Percentiles rank a stretch among this genome's conserved stretches.
phyloP scores from a whole-genome alignment of 2,329 filamentous ascomycete genomes.

The Pochonia chlamydosporia region DNA sequence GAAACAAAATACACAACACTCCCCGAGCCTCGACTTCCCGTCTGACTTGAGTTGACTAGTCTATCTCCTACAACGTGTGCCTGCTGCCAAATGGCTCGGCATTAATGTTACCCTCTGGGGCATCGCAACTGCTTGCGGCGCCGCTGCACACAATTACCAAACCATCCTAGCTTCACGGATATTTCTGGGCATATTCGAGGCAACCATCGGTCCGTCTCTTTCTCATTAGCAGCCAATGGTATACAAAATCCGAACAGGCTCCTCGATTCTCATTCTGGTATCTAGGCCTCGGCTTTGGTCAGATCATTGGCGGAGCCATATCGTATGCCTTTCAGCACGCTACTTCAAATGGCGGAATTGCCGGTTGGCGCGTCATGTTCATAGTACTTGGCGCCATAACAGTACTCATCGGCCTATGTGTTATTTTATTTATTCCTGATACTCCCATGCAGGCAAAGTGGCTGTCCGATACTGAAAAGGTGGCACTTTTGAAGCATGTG shows the following conservation, averaged over 20 bases:
- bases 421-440: slow-evolving; percentile 28
- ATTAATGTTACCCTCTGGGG: slow-evolving; percentile 55
- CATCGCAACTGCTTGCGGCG: slow-evolving; percentile 46
- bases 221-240: slow-evolving; percentile 56
- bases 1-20: too few relatives aligned
- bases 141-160: slow-evolving; percentile 46
- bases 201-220: slow-evolving; percentile 55
- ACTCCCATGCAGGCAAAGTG: slow-evolving; percentile 42
- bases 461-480: slow-evolving; percentile 42
- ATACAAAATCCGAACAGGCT: slow-evolving; percentile 55
- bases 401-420: slow-evolving; percentile 24
- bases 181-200: slow-evolving; percentile 56
- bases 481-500: slow-evolving; percentile 45
- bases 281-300: slow-evolving; percentile 51
- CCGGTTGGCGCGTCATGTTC: slow-evolving; percentile 68
- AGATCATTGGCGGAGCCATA: slow-evolving; percentile 60
- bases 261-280: slow-evolving; percentile 58
- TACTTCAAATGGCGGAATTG: slow-evolving; percentile 43
- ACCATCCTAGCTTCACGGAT: slow-evolving; percentile 49
- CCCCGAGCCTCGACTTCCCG: too few relatives aligned
- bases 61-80: slow-evolving; percentile 54
- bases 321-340: slow-evolving; percentile 54
- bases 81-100: slow-evolving; percentile 56
- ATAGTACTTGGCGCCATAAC: slow-evolving; percentile 56
- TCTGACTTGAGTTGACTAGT: slow-evolving; percentile 32